Percentiles rank a stretch among this genome's conserved stretches.
Conservation (phyloP, 495 filamentous ascomycete genomes). For the Sabuloglossum arenarium region DNA sequence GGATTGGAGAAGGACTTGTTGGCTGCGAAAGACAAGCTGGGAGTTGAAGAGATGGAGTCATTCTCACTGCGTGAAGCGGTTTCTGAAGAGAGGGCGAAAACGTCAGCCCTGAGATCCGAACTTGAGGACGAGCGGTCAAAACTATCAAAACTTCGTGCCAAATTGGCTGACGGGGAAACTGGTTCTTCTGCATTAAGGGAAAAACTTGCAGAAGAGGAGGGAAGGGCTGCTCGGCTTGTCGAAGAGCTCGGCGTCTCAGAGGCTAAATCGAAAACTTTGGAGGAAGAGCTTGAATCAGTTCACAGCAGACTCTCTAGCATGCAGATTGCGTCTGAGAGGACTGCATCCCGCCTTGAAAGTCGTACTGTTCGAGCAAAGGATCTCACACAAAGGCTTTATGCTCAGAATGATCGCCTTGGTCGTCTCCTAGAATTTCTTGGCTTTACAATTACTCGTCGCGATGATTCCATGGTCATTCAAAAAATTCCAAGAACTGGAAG, state of each 20-base stretch:
- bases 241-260: conserved; percentile 44
- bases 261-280: conserved; percentile 17
- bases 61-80: conserved; percentile 22
- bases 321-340: conserved; percentile 20
- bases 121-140: conserved; percentile 44
- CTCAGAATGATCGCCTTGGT: conserved; percentile 54
- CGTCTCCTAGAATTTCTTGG: conserved; percentile 70
- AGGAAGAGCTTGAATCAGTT: conserved; percentile 41
- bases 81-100: conserved; percentile 34
- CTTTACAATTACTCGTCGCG: conserved; percentile 54
- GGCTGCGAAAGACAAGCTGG: conserved; percentile 25
- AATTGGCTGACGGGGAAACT: conserved; percentile 57
- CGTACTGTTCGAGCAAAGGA: conserved; percentile 55
- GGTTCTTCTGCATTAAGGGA: conserved; percentile 46
- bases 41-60: conserved; percentile 20
- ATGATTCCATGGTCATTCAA: conserved; percentile 54
- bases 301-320: conserved; percentile 33
- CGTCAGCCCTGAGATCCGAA: conserved; percentile 35
- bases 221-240: conserved; percentile 34
- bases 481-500: conserved; percentile 45
- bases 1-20: conserved; percentile 23
- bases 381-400: conserved; percentile 56
- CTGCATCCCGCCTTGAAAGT: conserved; percentile 28
- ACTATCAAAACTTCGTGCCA: conserved; percentile 38
- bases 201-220: conserved; percentile 48